Evolutionary conservation across 2,329 filamentous ascomycete genomes (phyloP).

Genomic region (Hypoxylon sp.): DNA sequence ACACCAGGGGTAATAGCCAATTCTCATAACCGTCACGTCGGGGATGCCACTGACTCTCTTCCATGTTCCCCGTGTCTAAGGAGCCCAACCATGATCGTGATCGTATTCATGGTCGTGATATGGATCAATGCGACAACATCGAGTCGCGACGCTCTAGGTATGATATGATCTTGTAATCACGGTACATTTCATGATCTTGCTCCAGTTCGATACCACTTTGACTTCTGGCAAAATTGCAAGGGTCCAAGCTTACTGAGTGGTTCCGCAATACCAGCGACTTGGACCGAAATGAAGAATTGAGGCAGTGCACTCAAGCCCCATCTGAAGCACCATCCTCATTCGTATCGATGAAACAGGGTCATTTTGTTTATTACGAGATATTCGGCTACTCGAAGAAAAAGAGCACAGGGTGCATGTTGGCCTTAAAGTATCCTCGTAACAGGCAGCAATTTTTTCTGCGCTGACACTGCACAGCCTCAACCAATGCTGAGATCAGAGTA

Average conservation of each 20-base stretch:
- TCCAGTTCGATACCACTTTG: constrained; percentile 19
- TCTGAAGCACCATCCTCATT: constrained; percentile 24
- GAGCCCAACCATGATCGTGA: background rate
- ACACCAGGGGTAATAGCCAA: constrained; percentile 9
- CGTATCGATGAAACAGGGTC: constrained; percentile 34
- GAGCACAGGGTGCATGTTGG: constrained; percentile 4
- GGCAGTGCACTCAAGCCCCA: constrained; percentile 31
- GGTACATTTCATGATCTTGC: constrained; percentile 8
- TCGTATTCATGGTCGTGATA: background rate
- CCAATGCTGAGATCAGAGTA: constrained; percentile 18
- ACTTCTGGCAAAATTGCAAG: constrained; percentile 8
- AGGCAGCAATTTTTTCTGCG: constrained; percentile 18
- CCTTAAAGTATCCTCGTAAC: constrained; percentile 7
- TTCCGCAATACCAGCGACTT: background rate
- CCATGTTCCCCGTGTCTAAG: background rate
- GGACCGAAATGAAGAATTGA: constrained; percentile 36
- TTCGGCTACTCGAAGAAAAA: background rate
- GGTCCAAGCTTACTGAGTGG: constrained; percentile 4
- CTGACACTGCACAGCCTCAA: constrained; percentile 36
- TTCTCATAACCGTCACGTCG: background rate
- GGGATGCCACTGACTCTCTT: background rate
- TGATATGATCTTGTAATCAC: constrained; percentile 7
- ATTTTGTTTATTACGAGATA: constrained; percentile 18
- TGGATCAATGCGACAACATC: constrained; percentile 4
- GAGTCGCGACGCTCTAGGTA: constrained; percentile 5